phyloP scores from a whole-genome alignment of 106 monocot species.

The Dioscorea dumetorum region DNA sequence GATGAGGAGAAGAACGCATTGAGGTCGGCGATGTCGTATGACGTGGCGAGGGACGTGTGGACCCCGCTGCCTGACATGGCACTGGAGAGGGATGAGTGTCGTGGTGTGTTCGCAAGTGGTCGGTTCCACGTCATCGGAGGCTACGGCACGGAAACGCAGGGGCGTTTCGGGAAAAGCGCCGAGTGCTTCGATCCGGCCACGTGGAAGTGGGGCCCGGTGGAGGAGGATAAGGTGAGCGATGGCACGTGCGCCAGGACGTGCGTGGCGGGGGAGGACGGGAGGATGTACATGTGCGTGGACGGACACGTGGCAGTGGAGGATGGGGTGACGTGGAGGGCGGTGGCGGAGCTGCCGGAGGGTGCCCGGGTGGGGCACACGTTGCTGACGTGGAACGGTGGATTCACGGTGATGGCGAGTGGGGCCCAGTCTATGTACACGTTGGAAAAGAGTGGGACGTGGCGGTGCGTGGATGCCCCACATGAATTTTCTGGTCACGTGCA shows the following conservation, averaged over 20 bases:
- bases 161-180: conserved; percentile 21
- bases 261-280: conserved; percentile 26
- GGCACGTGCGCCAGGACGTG: conserved; percentile 18
- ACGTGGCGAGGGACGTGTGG: conserved; percentile 58
- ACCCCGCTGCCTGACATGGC: conserved; percentile 43
- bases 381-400: not conserved
- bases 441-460: not conserved
- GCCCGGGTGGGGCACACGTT: not conserved
- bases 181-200: conserved; percentile 13
- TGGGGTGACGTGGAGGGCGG: conserved; percentile 26
- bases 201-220: conserved; percentile 21
- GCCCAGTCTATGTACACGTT: not conserved
- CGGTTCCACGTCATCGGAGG: conserved; percentile 44
- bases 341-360: conserved; percentile 31
- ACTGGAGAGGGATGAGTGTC: conserved; percentile 56
- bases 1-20: conserved; percentile 80
- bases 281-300: conserved; percentile 27
- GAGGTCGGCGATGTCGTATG: conserved; percentile 53
- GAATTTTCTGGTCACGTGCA: conserved; percentile 21
- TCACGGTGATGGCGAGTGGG: conserved; percentile 40
- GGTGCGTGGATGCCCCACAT: not conserved
- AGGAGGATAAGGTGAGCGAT: conserved; percentile 24
- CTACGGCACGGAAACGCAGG: conserved; percentile 48
- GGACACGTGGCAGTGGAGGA: conserved; percentile 21
- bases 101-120: conserved; percentile 36